These are phyloP conservation scores for Paraphoma sp. DNA, from an alignment of 2,329 filamentous ascomycete genomes.

Conservation along the genomic window DNA sequence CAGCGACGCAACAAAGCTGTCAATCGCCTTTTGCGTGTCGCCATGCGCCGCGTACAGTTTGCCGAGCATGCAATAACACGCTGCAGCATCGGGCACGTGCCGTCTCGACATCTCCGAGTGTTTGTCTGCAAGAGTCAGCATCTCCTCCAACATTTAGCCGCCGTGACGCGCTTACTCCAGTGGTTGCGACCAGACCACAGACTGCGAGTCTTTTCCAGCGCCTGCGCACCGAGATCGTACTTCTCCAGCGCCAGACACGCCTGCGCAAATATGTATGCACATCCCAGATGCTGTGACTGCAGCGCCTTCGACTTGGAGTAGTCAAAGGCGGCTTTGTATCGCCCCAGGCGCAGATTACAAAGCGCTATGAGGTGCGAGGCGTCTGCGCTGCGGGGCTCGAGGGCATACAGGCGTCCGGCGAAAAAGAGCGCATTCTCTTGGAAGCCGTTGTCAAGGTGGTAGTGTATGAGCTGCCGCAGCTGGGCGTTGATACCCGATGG, in stretches of 20 bases:
- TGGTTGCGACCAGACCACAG: conserved; percentile 77
- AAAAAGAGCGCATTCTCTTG: conserved; percentile 93
- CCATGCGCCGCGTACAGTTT: conserved; percentile 85
- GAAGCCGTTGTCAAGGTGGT: conserved; percentile 86
- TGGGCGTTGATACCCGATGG: conserved; percentile 64
- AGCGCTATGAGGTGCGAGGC: conserved; percentile 82
- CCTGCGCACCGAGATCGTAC: conserved; percentile 80
- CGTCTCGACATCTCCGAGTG: conserved; percentile 79
- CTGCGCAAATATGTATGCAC: conserved; percentile 90
- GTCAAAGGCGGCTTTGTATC: conserved; percentile 86
- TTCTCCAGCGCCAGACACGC: conserved; percentile 81
- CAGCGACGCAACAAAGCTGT: conserved; percentile 86
- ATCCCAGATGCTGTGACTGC: conserved; percentile 79
- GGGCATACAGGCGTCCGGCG: conserved; percentile 82
- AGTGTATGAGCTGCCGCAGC: conserved; percentile 71
- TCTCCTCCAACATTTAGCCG: background rate
- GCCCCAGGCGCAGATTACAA: conserved; percentile 82
- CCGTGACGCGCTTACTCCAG: conserved; percentile 67
- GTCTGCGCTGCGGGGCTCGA: conserved; percentile 82
- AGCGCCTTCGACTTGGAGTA: conserved; percentile 74
- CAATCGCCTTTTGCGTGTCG: conserved; percentile 81
- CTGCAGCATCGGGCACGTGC: conserved; percentile 80
- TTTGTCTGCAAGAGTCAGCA: conserved; percentile 56
- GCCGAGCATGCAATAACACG: conserved; percentile 82
- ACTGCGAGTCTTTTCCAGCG: conserved; percentile 81